phyloP scores from a whole-genome alignment of 2,329 filamentous ascomycete genomes.

The Aspergillus japonicus region DNA sequence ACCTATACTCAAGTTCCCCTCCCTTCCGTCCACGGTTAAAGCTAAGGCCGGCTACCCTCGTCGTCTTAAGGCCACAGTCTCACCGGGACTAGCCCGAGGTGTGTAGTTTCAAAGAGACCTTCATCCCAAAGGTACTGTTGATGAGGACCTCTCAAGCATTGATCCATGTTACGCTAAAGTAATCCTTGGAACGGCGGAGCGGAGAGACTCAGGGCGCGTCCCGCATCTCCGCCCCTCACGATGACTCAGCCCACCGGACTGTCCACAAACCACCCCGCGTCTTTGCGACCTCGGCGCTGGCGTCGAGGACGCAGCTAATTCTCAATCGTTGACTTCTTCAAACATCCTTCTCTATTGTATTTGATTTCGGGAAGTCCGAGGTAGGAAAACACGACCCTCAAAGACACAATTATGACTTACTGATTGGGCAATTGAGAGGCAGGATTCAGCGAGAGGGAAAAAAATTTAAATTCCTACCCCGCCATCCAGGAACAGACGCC shows the following conservation, averaged over 20 bases:
- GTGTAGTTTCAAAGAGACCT: too few relatives aligned
- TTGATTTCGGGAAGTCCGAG: not conserved
- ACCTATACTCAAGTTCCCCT: too few relatives aligned
- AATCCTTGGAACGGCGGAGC: not conserved
- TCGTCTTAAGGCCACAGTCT: too few relatives aligned
- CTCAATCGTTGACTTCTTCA: not conserved
- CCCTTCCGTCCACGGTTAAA: too few relatives aligned
- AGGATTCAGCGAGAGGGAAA: not conserved
- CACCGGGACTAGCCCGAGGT: too few relatives aligned
- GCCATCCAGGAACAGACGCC: not conserved
- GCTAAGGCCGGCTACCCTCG: too few relatives aligned
- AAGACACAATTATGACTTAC: not conserved
- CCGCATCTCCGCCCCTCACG: slow-evolving; percentile 12
- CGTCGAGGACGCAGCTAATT: not conserved
- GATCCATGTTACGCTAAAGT: not conserved
- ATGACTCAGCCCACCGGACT: slow-evolving; percentile 12
- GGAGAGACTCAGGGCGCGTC: slow-evolving; percentile 1
- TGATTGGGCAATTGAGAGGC: not conserved
- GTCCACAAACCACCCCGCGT: slow-evolving; percentile 4
- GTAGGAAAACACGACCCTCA: not conserved
- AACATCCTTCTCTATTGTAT: not conserved
- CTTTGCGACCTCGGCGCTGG: not conserved
- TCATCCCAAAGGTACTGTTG: too few relatives aligned
- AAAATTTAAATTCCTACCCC: slow-evolving; percentile 1
- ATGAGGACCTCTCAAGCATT: not conserved